Percentiles rank a stretch among this genome's conserved stretches.
Evolutionary conservation across 495 filamentous ascomycete species (phyloP).

Genomic region (Pyrenula massariospora): DNA sequence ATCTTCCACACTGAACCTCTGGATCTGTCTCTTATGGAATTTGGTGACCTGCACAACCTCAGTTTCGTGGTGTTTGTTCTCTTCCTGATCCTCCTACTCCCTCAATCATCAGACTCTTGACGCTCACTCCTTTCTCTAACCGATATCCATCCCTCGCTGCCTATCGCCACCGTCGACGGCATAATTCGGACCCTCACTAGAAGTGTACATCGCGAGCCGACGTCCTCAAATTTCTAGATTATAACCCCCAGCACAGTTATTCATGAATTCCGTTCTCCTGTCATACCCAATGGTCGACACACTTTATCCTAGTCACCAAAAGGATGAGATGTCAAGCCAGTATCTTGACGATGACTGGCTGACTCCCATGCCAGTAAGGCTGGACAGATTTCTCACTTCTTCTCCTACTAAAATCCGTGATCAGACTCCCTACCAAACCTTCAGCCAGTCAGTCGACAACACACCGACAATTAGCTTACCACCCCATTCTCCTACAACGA

Average conservation of each 20-base stretch:
- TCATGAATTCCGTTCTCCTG: neutral
- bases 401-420: neutral
- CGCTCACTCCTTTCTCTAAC: neutral
- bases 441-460: neutral
- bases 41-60: neutral
- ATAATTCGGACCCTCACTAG: neutral
- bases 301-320: neutral
- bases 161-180: no score
- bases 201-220: neutral
- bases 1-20: neutral
- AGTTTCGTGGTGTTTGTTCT: neutral
- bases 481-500: neutral
- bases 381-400: neutral
- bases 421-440: neutral
- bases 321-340: neutral
- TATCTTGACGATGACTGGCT: slow-evolving; percentile 1
- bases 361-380: neutral
- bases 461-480: neutral
- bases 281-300: neutral
- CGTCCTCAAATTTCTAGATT: neutral
- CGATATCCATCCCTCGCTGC: neutral
- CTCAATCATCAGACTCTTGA: neutral
- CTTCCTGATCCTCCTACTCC: neutral
- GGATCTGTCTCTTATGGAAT: neutral
- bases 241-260: neutral